Percentiles rank a stretch among this genome's conserved stretches.
These are phyloP conservation scores for Albophoma yamanashiensis DNA, from an alignment of 2,329 filamentous ascomycete species.

Conservation along the genomic window DNA sequence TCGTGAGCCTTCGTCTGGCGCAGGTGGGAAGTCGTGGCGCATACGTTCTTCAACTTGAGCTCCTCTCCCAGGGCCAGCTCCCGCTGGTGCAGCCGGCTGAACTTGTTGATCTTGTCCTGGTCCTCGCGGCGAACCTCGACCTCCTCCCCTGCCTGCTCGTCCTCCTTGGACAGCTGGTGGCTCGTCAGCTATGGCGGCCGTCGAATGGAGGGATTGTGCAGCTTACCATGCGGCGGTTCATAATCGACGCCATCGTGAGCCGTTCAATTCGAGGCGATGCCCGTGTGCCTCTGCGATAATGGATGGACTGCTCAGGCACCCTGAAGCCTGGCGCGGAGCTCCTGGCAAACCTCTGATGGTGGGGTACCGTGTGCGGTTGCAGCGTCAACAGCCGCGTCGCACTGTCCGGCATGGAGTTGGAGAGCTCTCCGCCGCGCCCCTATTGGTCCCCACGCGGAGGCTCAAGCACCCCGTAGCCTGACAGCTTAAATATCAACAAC, in stretches of 20 bases:
- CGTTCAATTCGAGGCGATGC: constrained; percentile 5
- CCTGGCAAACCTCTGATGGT: neutral
- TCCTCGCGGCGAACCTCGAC: constrained; percentile 92
- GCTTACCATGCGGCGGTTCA: constrained; percentile 51
- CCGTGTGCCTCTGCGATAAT: neutral
- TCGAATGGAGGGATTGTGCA: neutral
- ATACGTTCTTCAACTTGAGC: constrained; percentile 68
- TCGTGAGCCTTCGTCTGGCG: constrained; percentile 9
- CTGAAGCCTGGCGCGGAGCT: neutral
- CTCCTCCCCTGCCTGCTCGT: constrained; percentile 76
- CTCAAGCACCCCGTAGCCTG: neutral
- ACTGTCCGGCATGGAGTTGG: neutral
- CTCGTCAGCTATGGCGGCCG: constrained; percentile 5
- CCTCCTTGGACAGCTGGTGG: constrained; percentile 77
- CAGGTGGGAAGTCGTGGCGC: neutral
- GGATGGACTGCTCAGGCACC: neutral
- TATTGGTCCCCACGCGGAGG: neutral
- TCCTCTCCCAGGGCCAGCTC: constrained; percentile 72
- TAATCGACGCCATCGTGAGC: constrained; percentile 29
- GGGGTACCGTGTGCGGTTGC: neutral
- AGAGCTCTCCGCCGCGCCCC: neutral
- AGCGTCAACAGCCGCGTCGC: neutral
- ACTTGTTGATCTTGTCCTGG: constrained; percentile 97
- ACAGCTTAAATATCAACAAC: neutral
- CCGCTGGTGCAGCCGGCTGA: constrained; percentile 86